Percentiles rank a stretch among this genome's conserved stretches.
Conservation (phyloP, 2,329 filamentous ascomycete species). For the Aureobasidium sp. region DNA sequence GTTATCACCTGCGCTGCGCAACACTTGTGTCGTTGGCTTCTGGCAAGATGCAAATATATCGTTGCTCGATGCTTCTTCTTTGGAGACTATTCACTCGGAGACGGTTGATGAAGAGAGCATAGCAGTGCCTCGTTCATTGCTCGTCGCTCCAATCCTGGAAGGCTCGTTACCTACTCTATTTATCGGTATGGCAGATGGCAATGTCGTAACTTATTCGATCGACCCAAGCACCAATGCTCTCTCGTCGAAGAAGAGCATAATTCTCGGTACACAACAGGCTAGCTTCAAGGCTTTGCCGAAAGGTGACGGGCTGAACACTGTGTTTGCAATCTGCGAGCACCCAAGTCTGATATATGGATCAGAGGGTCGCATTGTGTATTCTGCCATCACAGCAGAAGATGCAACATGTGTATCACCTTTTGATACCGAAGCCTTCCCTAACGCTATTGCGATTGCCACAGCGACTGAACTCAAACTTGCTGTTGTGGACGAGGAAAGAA, state of each 20-base stretch:
- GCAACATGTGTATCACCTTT: constrained; percentile 77
- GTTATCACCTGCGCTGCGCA: constrained; percentile 55
- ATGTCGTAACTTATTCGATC: constrained; percentile 76
- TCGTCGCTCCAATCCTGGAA: constrained; percentile 67
- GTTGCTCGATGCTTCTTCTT: constrained; percentile 60
- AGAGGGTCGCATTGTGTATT: constrained; percentile 84
- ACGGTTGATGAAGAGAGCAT: constrained; percentile 55
- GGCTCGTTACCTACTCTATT: constrained; percentile 69
- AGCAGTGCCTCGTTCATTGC: constrained; percentile 75
- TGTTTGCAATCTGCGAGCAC: constrained; percentile 92
- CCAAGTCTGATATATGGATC: constrained; percentile 87
- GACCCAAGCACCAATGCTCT: constrained; percentile 56
- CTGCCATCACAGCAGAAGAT: constrained; percentile 84
- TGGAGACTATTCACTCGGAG: constrained; percentile 61
- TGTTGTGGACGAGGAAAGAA: constrained; percentile 72
- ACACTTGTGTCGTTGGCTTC: constrained; percentile 74
- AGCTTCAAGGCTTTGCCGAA: constrained; percentile 72
- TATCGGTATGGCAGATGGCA: constrained; percentile 86
- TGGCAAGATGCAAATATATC: constrained; percentile 78
- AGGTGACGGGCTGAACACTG: constrained; percentile 58
- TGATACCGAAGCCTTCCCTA: constrained; percentile 71
- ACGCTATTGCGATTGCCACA: constrained; percentile 74
- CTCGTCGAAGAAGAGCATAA: constrained; percentile 68
- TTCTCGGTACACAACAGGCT: constrained; percentile 79
- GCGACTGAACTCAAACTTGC: constrained; percentile 70